Evolutionary conservation across 2,329 filamentous ascomycete genomes (phyloP).

Genomic region (Alternaria triticina): DNA sequence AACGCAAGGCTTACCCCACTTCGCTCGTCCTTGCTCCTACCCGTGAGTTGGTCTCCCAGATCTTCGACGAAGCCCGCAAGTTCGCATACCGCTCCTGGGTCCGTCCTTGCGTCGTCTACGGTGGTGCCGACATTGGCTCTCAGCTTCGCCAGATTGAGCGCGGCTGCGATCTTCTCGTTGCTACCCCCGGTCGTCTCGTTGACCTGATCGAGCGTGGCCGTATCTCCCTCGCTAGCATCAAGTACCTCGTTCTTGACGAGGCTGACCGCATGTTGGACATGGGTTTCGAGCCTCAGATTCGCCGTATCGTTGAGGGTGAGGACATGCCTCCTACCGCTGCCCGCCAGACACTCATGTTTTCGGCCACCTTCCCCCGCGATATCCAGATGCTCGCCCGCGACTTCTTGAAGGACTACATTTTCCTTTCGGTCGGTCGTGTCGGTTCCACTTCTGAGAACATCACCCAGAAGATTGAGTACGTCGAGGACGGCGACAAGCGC

Average conservation of each 20-base stretch:
- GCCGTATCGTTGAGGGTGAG: conserved; percentile 96
- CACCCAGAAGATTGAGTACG: conserved; percentile 97
- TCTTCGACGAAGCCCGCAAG: conserved; percentile 96
- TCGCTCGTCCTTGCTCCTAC: conserved; percentile 95
- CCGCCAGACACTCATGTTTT: conserved; percentile 99
- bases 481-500: conserved; percentile 96
- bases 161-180: conserved; percentile 95
- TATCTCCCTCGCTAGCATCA: conserved; percentile 98
- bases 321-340: conserved; percentile 87
- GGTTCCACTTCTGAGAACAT: conserved; percentile 99
- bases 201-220: conserved; percentile 98
- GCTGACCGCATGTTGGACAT: conserved; percentile 99
- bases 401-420: conserved; percentile 99
- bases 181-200: conserved; percentile 94
- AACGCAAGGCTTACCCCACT: conserved; percentile 97
- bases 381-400: conserved; percentile 99
- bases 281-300: conserved; percentile 99
- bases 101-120: conserved; percentile 96
- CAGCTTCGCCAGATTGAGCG: conserved; percentile 98
- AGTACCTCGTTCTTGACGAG: conserved; percentile 98
- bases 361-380: conserved; percentile 97
- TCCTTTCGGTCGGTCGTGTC: conserved; percentile 97
- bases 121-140: conserved; percentile 97
- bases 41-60: conserved; percentile 97
- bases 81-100: conserved; percentile 99